Conservation (phyloP, 1,284 basidiomycete species). For the Sporisorium graminicola region DNA sequence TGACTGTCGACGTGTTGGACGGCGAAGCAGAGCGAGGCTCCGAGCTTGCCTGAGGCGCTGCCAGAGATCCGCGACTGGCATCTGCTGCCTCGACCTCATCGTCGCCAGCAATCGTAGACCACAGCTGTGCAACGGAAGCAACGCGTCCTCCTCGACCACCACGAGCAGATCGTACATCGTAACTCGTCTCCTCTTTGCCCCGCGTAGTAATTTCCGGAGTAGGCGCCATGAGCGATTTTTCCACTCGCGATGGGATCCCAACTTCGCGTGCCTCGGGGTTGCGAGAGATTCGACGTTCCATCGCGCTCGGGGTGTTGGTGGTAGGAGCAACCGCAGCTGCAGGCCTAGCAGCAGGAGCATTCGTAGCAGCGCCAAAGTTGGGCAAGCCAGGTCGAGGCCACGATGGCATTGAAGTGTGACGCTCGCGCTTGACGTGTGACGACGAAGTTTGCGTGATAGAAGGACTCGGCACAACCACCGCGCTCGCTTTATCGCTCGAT, state of each 20-base stretch:
- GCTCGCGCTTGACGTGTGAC: constrained; percentile 20
- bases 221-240: constrained; percentile 33
- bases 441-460: constrained; percentile 5
- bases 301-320: background rate
- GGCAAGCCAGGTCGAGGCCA: constrained; percentile 44
- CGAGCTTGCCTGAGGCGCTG: constrained; percentile 13
- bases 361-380: constrained; percentile 1
- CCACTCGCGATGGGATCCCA: constrained; percentile 39
- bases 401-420: constrained; percentile 45
- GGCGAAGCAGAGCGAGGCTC: constrained; percentile 30
- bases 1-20: constrained; percentile 47
- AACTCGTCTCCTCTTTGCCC: constrained; percentile 62
- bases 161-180: constrained; percentile 80
- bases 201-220: constrained; percentile 1
- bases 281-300: constrained; percentile 24
- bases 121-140: constrained; percentile 79
- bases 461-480: constrained; percentile 11
- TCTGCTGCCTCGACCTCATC: constrained; percentile 21
- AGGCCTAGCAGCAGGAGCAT: background rate
- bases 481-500: constrained; percentile 10
- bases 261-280: constrained; percentile 38
- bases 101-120: constrained; percentile 72
- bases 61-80: constrained; percentile 8
- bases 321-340: background rate
- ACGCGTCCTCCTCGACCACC: constrained; percentile 83